Evolutionary conservation across 176 grass and related monocot species (phyloP).

Genomic region (Lolium rigidum): DNA sequence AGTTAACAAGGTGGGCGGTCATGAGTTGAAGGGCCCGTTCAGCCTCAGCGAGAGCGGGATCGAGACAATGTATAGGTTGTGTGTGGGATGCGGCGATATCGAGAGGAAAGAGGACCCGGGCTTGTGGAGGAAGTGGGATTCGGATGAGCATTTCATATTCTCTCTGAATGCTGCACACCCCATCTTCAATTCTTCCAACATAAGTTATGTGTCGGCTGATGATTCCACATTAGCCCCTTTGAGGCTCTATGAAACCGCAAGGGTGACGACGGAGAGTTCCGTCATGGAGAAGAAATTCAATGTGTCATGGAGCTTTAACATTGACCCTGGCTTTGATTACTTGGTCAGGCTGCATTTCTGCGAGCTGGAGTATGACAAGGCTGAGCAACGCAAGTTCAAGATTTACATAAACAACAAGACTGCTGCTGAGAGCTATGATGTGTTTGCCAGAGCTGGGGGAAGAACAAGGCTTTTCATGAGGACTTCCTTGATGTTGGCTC

Average conservation of each 20-base stretch:
- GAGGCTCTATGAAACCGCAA: constrained; percentile 82
- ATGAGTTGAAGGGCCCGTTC: constrained; percentile 50
- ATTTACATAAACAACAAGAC: constrained; percentile 97
- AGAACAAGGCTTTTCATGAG: constrained; percentile 93
- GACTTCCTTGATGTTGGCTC: constrained; percentile 72
- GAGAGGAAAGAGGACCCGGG: constrained; percentile 56
- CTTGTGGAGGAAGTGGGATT: constrained; percentile 83
- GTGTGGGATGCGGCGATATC: constrained; percentile 68
- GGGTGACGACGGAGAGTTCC: constrained; percentile 66
- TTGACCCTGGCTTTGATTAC: constrained; percentile 93
- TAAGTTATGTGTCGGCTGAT: constrained; percentile 67
- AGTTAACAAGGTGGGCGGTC: constrained; percentile 73
- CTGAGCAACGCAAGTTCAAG: constrained; percentile 80
- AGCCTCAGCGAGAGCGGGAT: constrained; percentile 56
- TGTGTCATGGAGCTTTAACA: constrained; percentile 75
- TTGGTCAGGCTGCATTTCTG: constrained; percentile 91
- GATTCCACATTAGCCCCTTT: constrained; percentile 65
- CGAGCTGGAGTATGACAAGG: constrained; percentile 71
- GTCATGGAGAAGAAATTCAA: constrained; percentile 89
- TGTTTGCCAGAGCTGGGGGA: constrained; percentile 71
- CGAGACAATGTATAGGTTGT: constrained; percentile 88
- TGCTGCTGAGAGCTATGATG: constrained; percentile 85
- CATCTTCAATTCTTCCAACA: constrained; percentile 69
- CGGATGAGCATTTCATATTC: constrained; percentile 78
- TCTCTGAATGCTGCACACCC: constrained; percentile 65